Percentiles rank a stretch among this genome's conserved stretches.
Conservation (phyloP, 2,329 filamentous ascomycete species). For the Alternaria incomplexa region DNA sequence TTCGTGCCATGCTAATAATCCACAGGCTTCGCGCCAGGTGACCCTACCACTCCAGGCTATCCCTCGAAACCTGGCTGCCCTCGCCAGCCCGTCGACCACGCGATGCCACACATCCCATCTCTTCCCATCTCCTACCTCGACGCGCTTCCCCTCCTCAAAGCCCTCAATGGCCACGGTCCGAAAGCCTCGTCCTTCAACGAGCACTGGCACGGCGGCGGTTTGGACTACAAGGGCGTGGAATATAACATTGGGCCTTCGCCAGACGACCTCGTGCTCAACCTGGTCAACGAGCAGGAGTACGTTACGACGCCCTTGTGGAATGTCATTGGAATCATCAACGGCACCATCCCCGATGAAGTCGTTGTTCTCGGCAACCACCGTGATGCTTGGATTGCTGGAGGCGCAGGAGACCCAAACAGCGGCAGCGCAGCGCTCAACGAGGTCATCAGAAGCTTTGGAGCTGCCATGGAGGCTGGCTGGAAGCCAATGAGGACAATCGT, state of each 20-base stretch:
- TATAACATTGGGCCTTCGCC: slow-evolving; percentile 88
- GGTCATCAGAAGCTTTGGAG: slow-evolving; percentile 75
- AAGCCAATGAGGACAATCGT: slow-evolving; percentile 88
- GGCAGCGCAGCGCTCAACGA: slow-evolving; percentile 82
- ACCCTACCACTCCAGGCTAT: slow-evolving; percentile 93
- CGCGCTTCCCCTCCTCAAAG: slow-evolving; percentile 84
- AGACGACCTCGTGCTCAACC: slow-evolving; percentile 62
- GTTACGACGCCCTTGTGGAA: slow-evolving; percentile 65
- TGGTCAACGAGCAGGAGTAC: slow-evolving; percentile 59
- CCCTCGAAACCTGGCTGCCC: slow-evolving; percentile 89
- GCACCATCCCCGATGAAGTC: slow-evolving; percentile 82
- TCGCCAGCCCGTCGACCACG: slow-evolving; percentile 70
- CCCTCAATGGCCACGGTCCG: slow-evolving; percentile 87
- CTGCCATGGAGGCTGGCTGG: slow-evolving; percentile 76
- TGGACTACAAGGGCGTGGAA: slow-evolving; percentile 78
- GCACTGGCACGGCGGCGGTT: slow-evolving; percentile 74
- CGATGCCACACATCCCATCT: slow-evolving; percentile 85
- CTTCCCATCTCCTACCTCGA: slow-evolving; percentile 89
- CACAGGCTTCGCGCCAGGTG: slow-evolving; percentile 65
- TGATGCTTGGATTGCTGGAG: slow-evolving; percentile 88
- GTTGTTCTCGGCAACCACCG: slow-evolving; percentile 91
- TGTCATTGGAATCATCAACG: slow-evolving; percentile 90
- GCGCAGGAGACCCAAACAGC: slow-evolving; percentile 81
- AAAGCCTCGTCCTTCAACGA: slow-evolving; percentile 75
- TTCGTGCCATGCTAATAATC: slow-evolving; percentile 13